Evolutionary conservation across 2,329 filamentous ascomycete species (phyloP).

Genomic region (Colletotrichum spinosum): DNA sequence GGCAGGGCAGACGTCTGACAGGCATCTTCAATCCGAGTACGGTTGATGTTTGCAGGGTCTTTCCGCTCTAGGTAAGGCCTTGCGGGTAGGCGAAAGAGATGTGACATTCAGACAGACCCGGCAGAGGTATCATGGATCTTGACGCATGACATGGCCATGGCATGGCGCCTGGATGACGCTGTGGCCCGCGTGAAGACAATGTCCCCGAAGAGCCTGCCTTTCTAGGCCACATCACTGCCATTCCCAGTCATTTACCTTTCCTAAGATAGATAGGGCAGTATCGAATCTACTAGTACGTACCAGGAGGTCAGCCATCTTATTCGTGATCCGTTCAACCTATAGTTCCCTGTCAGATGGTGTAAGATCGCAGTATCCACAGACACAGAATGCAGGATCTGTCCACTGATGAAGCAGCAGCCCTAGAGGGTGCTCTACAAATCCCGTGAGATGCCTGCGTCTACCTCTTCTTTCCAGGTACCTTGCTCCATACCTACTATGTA

Average conservation of each 20-base stretch:
- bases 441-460: no score
- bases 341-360: no score
- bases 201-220: conserved; percentile 17
- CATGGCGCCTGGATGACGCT: conserved; percentile 4
- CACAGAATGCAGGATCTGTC: no score
- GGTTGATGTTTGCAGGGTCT: conserved; percentile 19
- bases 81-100: conserved; percentile 3
- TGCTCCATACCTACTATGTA: no score
- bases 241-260: not conserved
- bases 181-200: conserved; percentile 11
- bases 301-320: no score
- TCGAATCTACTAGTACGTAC: no score
- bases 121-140: not conserved
- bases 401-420: no score
- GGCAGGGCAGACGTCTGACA: not conserved
- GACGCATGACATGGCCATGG: conserved; percentile 6
- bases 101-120: not conserved
- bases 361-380: no score
- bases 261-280: no score
- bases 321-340: no score
- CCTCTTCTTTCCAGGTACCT: no score
- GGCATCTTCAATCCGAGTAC: conserved; percentile 9
- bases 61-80: conserved; percentile 18
- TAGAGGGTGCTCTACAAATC: no score
- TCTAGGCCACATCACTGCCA: not conserved